phyloP scores from a whole-genome alignment of 2,329 filamentous ascomycete species.

The Myriosclerotinia duriaeana region DNA sequence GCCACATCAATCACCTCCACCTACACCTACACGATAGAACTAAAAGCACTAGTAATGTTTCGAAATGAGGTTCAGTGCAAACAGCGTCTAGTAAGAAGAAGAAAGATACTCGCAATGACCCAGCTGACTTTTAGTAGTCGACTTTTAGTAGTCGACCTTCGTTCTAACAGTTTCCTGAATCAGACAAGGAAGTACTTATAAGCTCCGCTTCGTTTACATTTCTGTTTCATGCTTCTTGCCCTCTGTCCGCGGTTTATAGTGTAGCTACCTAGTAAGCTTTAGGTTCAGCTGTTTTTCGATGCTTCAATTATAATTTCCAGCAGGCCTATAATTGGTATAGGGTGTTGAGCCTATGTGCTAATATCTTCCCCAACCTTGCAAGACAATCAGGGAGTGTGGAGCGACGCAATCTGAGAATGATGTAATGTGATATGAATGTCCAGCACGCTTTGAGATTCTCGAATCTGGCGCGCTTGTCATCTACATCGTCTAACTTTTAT shows the following conservation, averaged over 20 bases:
- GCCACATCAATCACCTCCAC: background rate
- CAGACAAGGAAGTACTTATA: background rate
- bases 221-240: background rate
- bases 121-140: no score
- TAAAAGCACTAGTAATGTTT: slow-evolving; percentile 8
- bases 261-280: background rate
- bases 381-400: background rate
- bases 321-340: background rate
- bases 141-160: background rate
- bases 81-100: no score
- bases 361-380: background rate
- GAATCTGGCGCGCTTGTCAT: background rate
- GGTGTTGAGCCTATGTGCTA: background rate
- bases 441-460: background rate
- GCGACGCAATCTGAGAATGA: background rate
- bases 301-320: background rate
- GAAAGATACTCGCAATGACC: no score
- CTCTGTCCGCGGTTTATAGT: background rate
- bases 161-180: background rate
- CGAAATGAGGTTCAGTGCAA: slow-evolving; percentile 14
- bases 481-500: background rate
- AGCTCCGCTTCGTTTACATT: background rate
- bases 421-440: background rate
- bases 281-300: background rate
- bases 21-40: background rate